These are phyloP conservation scores for Podaxis pistillaris DNA, from an alignment of 768 basidiomycete genomes.

Conservation along the genomic window DNA sequence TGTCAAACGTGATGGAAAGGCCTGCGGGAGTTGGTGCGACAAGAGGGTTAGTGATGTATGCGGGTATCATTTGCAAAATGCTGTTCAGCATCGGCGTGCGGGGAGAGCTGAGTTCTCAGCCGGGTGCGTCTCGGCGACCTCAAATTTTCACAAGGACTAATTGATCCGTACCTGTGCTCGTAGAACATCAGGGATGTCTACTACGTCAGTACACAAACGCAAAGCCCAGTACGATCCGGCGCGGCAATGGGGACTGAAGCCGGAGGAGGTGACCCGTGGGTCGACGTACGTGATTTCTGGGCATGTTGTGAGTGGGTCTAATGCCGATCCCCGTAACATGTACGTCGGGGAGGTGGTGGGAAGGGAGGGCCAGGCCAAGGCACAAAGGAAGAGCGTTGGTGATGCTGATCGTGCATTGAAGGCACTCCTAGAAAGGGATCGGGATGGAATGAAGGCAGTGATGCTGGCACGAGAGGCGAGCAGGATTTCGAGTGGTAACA, in stretches of 20 bases:
- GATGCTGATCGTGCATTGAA: conserved; percentile 64
- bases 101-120: conserved; percentile 82
- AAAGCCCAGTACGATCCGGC: conserved; percentile 63
- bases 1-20: conserved; percentile 71
- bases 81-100: conserved; percentile 72
- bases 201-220: conserved; percentile 46
- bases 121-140: conserved; percentile 52
- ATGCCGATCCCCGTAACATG: conserved; percentile 38
- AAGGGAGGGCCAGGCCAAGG: conserved; percentile 75
- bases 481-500: conserved; percentile 19
- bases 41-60: conserved; percentile 84
- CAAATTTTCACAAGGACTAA: neutral
- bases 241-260: conserved; percentile 76
- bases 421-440: conserved; percentile 59
- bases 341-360: conserved; percentile 72
- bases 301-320: conserved; percentile 59
- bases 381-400: conserved; percentile 59
- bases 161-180: neutral
- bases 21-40: conserved; percentile 90
- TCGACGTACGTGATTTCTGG: conserved; percentile 83
- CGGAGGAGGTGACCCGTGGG: conserved; percentile 37
- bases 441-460: conserved; percentile 65
- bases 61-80: conserved; percentile 86
- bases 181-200: conserved; percentile 76
- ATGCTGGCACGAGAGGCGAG: conserved; percentile 53